Base-by-base conservation (phyloP, 2,329 filamentous ascomycete species). In the Ophiostoma quercus region DNA sequence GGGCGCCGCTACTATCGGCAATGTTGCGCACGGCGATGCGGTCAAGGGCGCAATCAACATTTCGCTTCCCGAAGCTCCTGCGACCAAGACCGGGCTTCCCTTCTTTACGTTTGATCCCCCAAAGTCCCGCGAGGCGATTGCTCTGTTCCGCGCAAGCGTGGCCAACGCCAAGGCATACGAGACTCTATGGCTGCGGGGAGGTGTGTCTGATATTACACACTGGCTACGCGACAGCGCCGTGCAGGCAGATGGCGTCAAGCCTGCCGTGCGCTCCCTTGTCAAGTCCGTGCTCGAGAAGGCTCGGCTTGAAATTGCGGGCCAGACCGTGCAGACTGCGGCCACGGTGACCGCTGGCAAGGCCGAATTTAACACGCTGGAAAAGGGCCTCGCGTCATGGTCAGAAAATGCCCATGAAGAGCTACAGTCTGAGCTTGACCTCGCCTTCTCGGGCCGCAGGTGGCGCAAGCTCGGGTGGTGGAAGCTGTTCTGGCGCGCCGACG, bases 401-500 rank as follows among this genome's bases (percentile, higher is more conserved):
- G 89, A 94, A 75, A 82, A 83, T 29, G 92, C 92, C 0, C 94
- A 98, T 77, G 85, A 88, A 0, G 94, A 98, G 78, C 84, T 98
- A 8, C 91, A 92, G 72, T 85, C 90, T 67, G 86, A 93, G 74
- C 86, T 97, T 1, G 90, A 94, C 73, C 80, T 87, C 63, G 93
- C 92, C 0, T 94, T 97, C 74, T 82, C 85, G 0, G 88, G 91
- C n/a, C 84, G 82, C 22, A 84, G 88, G 54, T 97, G 94, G 94
- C 86, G 87, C 34, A 90, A 91, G 73, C 82, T 97, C 3, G 85
- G 88, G 19, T 98, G 94, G 94, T 97, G 92, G 90, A 96, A 96
- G 78, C 84, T 98, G 0, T 93, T 97, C 77, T 97, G 93, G 93
- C 88, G 92, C 25, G 93, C 95, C 32, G 94, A 98, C 76, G 94